Evolutionary conservation across 2,329 filamentous ascomycete species (phyloP).

Genomic region (Metarhizium anisopliae): DNA sequence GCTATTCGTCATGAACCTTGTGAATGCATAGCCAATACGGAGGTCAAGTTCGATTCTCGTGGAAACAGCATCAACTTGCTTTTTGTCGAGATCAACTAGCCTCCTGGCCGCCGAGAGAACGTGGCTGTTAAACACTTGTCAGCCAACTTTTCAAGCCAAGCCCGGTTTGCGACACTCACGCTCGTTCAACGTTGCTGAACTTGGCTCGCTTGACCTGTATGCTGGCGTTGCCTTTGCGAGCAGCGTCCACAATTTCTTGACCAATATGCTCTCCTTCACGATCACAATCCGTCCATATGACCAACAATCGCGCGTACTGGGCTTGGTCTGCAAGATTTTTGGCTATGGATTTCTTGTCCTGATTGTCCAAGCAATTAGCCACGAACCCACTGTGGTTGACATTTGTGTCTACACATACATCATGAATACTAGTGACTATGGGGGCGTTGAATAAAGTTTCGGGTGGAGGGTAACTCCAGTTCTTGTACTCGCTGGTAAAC

Average conservation of each 20-base stretch:
- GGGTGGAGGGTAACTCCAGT: conserved; percentile 76
- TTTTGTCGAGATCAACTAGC: conserved; percentile 71
- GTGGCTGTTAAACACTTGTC: conserved; percentile 46
- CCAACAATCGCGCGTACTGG: conserved; percentile 60
- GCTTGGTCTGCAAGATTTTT: conserved; percentile 79
- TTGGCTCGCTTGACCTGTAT: conserved; percentile 77
- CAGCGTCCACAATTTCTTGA: conserved; percentile 77
- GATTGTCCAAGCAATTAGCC: not conserved
- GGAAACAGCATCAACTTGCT: conserved; percentile 77
- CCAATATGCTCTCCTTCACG: conserved; percentile 96
- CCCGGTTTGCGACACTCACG: conserved; percentile 39
- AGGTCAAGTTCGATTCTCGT: conserved; percentile 89
- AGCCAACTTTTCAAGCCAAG: not conserved
- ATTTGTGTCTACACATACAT: conserved; percentile 35
- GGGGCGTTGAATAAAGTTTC: conserved; percentile 72
- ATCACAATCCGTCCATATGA: conserved; percentile 99
- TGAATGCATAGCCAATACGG: conserved; percentile 86
- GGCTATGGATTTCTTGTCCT: conserved; percentile 75
- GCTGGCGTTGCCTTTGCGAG: conserved; percentile 59
- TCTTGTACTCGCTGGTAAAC: conserved; percentile 64
- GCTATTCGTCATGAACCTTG: conserved; percentile 72
- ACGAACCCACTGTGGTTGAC: not conserved
- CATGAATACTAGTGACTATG: conserved; percentile 57
- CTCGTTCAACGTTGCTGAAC: conserved; percentile 94
- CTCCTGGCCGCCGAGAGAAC: conserved; percentile 74